These are phyloP conservation scores for Nitzschia sp. DNA, from an alignment of 108 stramenopile species.

Conservation along the genomic window DNA sequence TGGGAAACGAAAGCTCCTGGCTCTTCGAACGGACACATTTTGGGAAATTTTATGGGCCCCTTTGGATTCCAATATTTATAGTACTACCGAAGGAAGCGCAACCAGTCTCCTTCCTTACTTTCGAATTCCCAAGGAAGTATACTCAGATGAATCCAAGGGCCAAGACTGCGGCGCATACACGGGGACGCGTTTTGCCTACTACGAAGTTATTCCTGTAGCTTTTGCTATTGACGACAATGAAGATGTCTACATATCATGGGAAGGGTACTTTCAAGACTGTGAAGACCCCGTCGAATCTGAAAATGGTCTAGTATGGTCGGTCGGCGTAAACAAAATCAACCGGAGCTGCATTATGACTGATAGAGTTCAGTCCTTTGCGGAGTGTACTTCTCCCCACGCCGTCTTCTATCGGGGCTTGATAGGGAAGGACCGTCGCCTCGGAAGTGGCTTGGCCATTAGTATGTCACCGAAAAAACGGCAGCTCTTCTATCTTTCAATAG, in stretches of 20 bases:
- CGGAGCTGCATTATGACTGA: neutral
- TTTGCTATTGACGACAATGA: conserved; percentile 4
- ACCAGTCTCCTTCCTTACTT: neutral
- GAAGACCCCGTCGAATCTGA: neutral
- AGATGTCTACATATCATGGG: conserved; percentile 5
- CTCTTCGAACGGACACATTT: neutral
- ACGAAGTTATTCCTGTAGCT: neutral
- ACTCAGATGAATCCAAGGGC: neutral
- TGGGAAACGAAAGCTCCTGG: neutral
- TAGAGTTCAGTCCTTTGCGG: neutral
- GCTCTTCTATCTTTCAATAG: neutral
- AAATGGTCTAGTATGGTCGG: neutral
- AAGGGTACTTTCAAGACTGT: conserved; percentile 12
- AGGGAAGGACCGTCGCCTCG: conserved; percentile 2
- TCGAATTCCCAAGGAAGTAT: neutral
- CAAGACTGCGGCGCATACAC: neutral
- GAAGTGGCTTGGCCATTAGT: neutral
- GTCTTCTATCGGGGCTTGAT: neutral
- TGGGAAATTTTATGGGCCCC: conserved; percentile 2
- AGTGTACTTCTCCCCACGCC: neutral
- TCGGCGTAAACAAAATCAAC: conserved; percentile 1
- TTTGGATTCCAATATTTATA: neutral
- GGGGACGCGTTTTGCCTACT: neutral
- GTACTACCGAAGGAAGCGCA: neutral
- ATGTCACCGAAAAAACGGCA: neutral